Evolutionary conservation across 306 rosid genomes (phyloP).

Genomic region (Quercus agrifolia): DNA sequence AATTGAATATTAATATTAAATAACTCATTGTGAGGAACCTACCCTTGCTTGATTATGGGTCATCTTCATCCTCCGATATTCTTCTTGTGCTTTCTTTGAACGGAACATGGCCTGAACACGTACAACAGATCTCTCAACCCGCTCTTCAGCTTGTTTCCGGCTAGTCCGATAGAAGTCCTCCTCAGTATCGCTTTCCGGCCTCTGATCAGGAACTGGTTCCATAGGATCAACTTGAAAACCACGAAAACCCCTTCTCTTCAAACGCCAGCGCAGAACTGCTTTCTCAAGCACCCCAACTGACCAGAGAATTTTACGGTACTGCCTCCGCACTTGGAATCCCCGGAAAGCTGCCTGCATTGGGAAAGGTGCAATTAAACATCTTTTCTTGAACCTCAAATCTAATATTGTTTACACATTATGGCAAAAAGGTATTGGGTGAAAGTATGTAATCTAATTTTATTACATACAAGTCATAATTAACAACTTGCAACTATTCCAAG

Average conservation of each 20-base stretch:
- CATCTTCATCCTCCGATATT: conserved; percentile 86
- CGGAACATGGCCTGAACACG: conserved; percentile 92
- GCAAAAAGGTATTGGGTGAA: not conserved
- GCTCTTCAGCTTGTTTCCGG: conserved; percentile 83
- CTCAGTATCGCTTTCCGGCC: conserved; percentile 50
- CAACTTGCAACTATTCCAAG: not conserved
- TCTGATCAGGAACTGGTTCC: conserved; percentile 27
- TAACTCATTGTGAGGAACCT: conserved; percentile 9
- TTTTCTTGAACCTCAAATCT: conserved; percentile 7
- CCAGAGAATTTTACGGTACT: conserved; percentile 82
- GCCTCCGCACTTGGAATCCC: conserved; percentile 70
- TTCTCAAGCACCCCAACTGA: conserved; percentile 90
- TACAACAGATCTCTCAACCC: conserved; percentile 67
- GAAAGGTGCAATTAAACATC: conserved; percentile 23
- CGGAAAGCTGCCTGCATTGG: conserved; percentile 80
- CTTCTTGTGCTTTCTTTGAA: conserved; percentile 86
- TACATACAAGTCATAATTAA: not conserved
- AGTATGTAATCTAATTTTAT: not conserved
- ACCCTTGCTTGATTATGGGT: conserved; percentile 70
- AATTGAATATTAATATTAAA: conserved; percentile 8
- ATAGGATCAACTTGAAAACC: conserved; percentile 60
- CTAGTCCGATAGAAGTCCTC: conserved; percentile 76
- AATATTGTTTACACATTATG: not conserved
- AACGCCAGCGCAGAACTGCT: conserved; percentile 88
- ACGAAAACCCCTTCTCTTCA: conserved; percentile 84